Evolutionary conservation across 306 rosid genomes (phyloP).

Genomic region (Cicer yamashitae): DNA sequence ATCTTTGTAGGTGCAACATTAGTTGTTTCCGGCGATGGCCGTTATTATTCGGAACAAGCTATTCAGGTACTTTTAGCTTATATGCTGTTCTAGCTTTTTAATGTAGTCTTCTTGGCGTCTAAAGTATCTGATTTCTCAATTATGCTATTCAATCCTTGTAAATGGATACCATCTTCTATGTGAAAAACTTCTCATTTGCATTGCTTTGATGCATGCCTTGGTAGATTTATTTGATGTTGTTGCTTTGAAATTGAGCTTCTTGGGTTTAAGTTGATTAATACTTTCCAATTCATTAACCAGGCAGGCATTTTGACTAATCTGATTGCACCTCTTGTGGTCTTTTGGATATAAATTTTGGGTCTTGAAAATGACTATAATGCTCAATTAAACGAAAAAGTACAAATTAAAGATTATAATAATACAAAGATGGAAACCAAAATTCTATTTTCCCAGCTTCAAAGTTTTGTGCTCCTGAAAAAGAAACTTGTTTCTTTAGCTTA

Average conservation of each 20-base stretch:
- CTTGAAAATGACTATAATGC: constrained; percentile 25
- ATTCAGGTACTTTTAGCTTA: constrained; percentile 68
- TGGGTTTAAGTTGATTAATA: constrained; percentile 35
- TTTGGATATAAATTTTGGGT: neutral
- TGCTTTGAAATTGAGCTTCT: constrained; percentile 36
- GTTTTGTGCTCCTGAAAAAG: constrained; percentile 3
- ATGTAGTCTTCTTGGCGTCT: constrained; percentile 11
- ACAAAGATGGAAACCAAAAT: constrained; percentile 22
- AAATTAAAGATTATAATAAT: constrained; percentile 3
- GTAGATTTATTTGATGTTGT: neutral
- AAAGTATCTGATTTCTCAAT: constrained; percentile 22
- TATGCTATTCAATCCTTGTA: constrained; percentile 7
- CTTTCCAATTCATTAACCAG: constrained; percentile 1
- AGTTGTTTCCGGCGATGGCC: constrained; percentile 99
- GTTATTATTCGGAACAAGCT: constrained; percentile 91
- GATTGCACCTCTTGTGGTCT: constrained; percentile 11
- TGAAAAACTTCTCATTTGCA: constrained; percentile 33
- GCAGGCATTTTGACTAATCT: constrained; percentile 22
- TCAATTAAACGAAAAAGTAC: neutral
- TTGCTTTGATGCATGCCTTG: constrained; percentile 13
- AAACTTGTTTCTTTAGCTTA: constrained; percentile 32
- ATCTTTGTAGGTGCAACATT: constrained; percentile 77
- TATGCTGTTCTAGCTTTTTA: constrained; percentile 8
- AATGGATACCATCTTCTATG: constrained; percentile 2
- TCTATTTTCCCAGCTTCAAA: constrained; percentile 16